phyloP scores from a whole-genome alignment of 345 rosid species.

The Arabis hirsuta region DNA sequence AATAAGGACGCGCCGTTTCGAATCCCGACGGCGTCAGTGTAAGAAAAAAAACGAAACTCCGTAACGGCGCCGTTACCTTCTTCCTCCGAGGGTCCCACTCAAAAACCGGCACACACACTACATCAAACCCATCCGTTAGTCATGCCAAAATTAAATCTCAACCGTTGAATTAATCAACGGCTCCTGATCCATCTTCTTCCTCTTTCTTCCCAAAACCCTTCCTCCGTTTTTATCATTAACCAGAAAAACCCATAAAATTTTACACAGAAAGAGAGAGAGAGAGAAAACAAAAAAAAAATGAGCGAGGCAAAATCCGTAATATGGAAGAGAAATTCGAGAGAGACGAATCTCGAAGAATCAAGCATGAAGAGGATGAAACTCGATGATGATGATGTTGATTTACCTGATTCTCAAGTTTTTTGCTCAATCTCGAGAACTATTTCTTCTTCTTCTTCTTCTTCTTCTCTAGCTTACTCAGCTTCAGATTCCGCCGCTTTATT shows the following conservation, averaged over 20 bases:
- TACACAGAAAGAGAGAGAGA: background rate
- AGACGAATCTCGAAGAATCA: constrained; percentile 43
- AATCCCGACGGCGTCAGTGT: constrained; percentile 40
- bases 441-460: constrained; percentile 33
- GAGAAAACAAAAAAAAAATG: constrained; percentile 17
- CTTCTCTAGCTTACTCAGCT: constrained; percentile 31
- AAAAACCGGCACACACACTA: constrained; percentile 8
- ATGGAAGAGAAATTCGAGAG: constrained; percentile 38
- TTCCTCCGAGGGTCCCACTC: constrained; percentile 35
- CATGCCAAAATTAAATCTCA: constrained; percentile 37
- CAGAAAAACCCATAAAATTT: constrained; percentile 31
- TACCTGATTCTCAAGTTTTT: background rate
- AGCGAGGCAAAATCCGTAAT: constrained; percentile 30
- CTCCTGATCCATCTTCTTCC: constrained; percentile 19
- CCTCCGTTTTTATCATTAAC: constrained; percentile 31
- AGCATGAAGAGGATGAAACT: constrained; percentile 46
- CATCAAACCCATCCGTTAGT: constrained; percentile 29
- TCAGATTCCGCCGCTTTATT: constrained; percentile 33
- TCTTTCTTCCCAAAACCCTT: constrained; percentile 32
- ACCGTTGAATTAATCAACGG: constrained; percentile 51
- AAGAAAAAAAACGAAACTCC: constrained; percentile 26
- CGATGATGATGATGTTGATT: constrained; percentile 29
- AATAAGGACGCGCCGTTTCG: constrained; percentile 39
- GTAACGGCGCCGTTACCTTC: constrained; percentile 44
- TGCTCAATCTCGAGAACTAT: background rate